Base-by-base conservation (phyloP, 2,329 filamentous ascomycete species). In the Fusarium dimerum region DNA sequence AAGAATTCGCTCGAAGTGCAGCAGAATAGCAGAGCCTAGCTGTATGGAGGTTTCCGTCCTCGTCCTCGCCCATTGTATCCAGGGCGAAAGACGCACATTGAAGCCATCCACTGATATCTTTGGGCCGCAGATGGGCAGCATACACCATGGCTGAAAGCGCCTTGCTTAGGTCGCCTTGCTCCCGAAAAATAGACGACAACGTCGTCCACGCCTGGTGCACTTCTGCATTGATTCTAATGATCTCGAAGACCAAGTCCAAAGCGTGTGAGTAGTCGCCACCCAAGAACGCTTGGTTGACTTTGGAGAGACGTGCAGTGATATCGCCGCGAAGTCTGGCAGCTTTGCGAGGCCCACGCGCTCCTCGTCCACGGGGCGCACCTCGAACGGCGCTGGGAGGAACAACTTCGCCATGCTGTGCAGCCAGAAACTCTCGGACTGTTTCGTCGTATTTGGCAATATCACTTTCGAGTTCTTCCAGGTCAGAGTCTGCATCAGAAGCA, bases 221-320 rank as follows among this genome's bases (percentile, higher is more conserved):
- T 66, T 87, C 84, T 17, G 83, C 83, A 56, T 88, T 88, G 65
- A 88, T 85, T 46, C 84, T 79, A 62, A 88, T 86, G 51, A 87
- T 81, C 61, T 88, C 84, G 40, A 80, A 78, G 9, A 84, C 79
- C 18, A 82, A 73, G 15, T 79, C 77, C 36, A 84, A 73, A 6
- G 88, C 86, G 40, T 78, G 74, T 6, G 82, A 77, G 56, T 86
- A 85, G 17, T 86, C 78, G 26, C 80, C 77, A 10, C 80, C 76
- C 52, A 90, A 77, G 64, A 86, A 92, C 5, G 85, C 83, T 54
- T 86, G 78, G 52, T 85, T 89, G 3, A 89, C 89, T 64, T 82
- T 77, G 43, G 81, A 79, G 45, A 92, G 78, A 40, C 86, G 77
- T 40, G 82, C 76, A 63, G 87, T 90, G 68, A 92, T 89, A 60